Percentiles rank a stretch among this genome's conserved stretches.
phyloP scores from a whole-genome alignment of 768 basidiomycete genomes.

The Kwoniella mangroviensis region DNA sequence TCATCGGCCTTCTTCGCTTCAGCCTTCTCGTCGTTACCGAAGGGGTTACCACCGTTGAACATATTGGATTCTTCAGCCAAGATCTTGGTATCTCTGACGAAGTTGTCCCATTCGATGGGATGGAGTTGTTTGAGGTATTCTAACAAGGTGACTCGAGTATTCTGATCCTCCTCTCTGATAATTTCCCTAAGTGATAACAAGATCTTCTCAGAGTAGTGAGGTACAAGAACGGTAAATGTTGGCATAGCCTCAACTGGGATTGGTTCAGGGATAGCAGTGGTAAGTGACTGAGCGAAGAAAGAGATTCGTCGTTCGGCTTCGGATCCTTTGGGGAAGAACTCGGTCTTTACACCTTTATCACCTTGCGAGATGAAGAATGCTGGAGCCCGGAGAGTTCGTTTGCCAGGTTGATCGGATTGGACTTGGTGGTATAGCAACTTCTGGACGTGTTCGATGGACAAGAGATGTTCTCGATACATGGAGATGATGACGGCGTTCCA shows the following conservation, averaged over 20 bases:
- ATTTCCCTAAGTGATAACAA: constrained; percentile 95
- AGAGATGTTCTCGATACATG: constrained; percentile 98
- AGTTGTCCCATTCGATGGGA: constrained; percentile 98
- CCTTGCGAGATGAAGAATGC: constrained; percentile 97
- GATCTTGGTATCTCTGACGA: constrained; percentile 99
- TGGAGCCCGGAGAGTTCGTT: constrained; percentile 88
- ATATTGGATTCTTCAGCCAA: constrained; percentile 91
- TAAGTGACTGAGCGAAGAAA: constrained; percentile 97
- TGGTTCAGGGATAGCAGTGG: constrained; percentile 90
- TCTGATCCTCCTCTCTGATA: constrained; percentile 96
- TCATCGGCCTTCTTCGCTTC: constrained; percentile 78
- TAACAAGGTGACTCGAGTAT: constrained; percentile 92
- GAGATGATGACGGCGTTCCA: constrained; percentile 99
- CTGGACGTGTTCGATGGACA: constrained; percentile 98
- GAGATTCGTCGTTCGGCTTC: constrained; percentile 98
- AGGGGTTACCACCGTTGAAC: constrained; percentile 73
- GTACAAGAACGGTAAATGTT: constrained; percentile 96
- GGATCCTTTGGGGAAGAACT: constrained; percentile 92
- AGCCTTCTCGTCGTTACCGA: constrained; percentile 74
- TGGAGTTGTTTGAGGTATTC: constrained; percentile 99
- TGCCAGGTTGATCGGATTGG: constrained; percentile 83
- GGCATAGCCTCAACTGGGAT: constrained; percentile 99
- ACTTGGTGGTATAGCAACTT: constrained; percentile 97
- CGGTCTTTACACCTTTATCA: constrained; percentile 79
- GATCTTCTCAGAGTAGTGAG: constrained; percentile 99